Base-by-base conservation (phyloP, 371 early-diverging fungal genomes). In the Conidiobolus incongruus region DNA sequence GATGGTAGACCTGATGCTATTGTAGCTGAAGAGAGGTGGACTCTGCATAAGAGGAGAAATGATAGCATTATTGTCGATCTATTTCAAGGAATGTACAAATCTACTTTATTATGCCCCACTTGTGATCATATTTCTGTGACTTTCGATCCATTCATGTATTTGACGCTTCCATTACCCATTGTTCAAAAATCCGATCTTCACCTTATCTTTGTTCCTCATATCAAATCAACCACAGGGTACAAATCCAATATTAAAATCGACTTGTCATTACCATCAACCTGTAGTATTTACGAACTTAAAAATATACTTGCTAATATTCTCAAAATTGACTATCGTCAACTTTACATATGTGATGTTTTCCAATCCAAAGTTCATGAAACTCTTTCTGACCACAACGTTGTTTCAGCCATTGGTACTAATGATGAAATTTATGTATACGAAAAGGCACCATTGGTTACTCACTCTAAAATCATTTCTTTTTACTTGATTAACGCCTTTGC, bases 61-160 rank as follows among this genome's bases (percentile, higher is more conserved):
- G 69, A 72, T 46, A 75, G 77, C 5, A 55, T 77, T 38, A 64
- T 86, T 52, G 74, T 79, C 4, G 81, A 82, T 50, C 52, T 79
- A 8, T 87, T 88, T 50, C 83, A 84, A 51, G 85, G 81, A 0
- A 77, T 82, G 51, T 76, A 76, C 51, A 81, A 75, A 50, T 72
- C 73, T 23, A 70, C 72, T 1, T 57, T 85, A 22, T 62, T 70
- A 20, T 91, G 92, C 49, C 50, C 60, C 16, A 67, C 56, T 11
- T 82, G 83, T 45, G 38, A 52, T 4, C 66, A 74, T 54, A 52
- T 67, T 1, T 70, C 70, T 20, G 66, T 69, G 11, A 77, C 72
- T 2, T 75, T 72, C 50, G 83, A 82, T 44, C 78, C 78, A 0
- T 75, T 72, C 54, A 70, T 70, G 71, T 70, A 66, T 43, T 50